Evolutionary conservation across 805 yeast genomes (phyloP).

Genomic region (Myxozyma mucilagina): DNA sequence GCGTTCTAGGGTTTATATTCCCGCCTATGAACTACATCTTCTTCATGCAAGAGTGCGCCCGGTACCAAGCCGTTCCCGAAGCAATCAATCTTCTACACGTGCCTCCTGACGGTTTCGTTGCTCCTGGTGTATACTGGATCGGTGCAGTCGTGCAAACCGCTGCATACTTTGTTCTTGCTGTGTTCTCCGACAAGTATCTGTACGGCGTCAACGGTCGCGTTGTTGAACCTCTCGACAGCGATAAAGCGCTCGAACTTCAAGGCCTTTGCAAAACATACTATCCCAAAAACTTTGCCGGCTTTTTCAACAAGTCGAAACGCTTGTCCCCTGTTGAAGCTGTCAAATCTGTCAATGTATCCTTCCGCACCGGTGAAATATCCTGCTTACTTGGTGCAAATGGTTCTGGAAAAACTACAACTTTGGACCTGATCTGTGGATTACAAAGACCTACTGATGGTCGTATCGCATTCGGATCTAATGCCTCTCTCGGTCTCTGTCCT

Average conservation of each 20-base stretch:
- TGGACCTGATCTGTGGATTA: conserved; percentile 41
- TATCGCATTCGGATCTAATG: conserved; percentile 32
- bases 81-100: conserved; percentile 13
- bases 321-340: conserved; percentile 37
- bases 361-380: conserved; percentile 39
- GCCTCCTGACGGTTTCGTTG: conserved; percentile 24
- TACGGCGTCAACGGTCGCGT: conserved; percentile 8
- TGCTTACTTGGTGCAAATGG: conserved; percentile 43
- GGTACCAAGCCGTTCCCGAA: conserved; percentile 9
- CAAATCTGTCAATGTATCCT: conserved; percentile 33
- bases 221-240: background rate
- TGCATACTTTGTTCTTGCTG: conserved; percentile 10
- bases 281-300: conserved; percentile 8
- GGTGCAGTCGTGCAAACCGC: conserved; percentile 14
- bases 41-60: conserved; percentile 31
- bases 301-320: conserved; percentile 8
- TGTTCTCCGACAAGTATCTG: conserved; percentile 3
- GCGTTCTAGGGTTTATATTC: conserved; percentile 38
- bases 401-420: conserved; percentile 43
- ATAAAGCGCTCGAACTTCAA: conserved; percentile 9
- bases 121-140: conserved; percentile 28
- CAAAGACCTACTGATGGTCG: conserved; percentile 31
- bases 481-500: conserved; percentile 42
- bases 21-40: conserved; percentile 42
- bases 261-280: conserved; percentile 15